Percentiles rank a stretch among this genome's conserved stretches.
phyloP scores from a whole-genome alignment of 768 basidiomycete species.

The Hysterangium stoloniferum region DNA sequence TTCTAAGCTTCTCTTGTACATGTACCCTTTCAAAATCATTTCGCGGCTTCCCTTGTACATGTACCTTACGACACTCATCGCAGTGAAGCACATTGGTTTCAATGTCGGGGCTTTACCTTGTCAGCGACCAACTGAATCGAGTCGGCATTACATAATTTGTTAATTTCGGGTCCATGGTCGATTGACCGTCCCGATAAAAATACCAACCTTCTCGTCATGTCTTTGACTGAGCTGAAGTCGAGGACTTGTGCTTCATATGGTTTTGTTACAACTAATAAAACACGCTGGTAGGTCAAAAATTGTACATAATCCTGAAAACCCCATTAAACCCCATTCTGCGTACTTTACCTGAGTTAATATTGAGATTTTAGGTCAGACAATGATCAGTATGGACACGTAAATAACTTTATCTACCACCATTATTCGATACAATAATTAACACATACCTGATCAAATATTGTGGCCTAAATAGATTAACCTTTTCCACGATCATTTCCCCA shows the following conservation, averaged over 20 bases:
- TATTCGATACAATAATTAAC: slow-evolving; percentile 75
- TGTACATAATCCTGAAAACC: background rate
- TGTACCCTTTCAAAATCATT: too few species aligned
- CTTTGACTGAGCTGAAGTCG: slow-evolving; percentile 23
- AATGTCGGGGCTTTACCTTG: too few species aligned
- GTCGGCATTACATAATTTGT: background rate
- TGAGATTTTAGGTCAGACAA: slow-evolving; percentile 64
- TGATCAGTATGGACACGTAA: slow-evolving; percentile 77
- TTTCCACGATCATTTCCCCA: slow-evolving; percentile 66
- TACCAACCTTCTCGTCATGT: too few species aligned
- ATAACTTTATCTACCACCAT: slow-evolving; percentile 75
- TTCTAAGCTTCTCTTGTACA: too few species aligned
- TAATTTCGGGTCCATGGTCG: too few species aligned
- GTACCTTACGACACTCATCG: too few species aligned
- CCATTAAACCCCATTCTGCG: background rate
- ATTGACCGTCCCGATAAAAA: too few species aligned
- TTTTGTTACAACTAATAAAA: slow-evolving; percentile 55
- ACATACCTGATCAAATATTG: too few species aligned
- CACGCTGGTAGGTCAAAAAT: slow-evolving; percentile 49
- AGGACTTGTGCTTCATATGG: slow-evolving; percentile 45
- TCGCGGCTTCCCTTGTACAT: too few species aligned
- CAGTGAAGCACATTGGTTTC: too few species aligned
- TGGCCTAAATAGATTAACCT: too few species aligned
- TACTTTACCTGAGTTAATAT: background rate
- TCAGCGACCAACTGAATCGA: background rate